Conservation (phyloP, 129 eudicot species). For the Tanacetum coccineum region DNA sequence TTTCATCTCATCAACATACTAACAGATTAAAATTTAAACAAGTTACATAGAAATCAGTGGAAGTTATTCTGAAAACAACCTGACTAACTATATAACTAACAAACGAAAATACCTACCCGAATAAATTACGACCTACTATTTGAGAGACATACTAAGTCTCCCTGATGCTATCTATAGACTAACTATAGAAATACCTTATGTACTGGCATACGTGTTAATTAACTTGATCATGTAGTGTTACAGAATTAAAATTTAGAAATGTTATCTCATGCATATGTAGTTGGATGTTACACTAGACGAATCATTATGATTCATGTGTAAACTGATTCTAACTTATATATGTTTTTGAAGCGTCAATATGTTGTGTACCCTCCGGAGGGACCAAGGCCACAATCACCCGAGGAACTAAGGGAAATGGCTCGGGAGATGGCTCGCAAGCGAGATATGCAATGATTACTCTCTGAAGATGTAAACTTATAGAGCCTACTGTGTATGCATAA, state of each 20-base stretch:
- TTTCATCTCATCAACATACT: no score
- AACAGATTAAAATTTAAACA: no score
- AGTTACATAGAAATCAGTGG: no score
- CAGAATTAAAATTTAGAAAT: neutral
- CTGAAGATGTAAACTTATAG: constrained; percentile 8
- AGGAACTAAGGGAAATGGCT: constrained; percentile 92
- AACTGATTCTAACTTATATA: neutral
- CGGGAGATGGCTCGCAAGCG: constrained; percentile 83
- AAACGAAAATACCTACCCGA: no score
- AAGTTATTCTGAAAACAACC: no score
- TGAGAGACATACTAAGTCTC: no score
- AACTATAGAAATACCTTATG: no score
- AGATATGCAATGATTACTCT: constrained; percentile 31
- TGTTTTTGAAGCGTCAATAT: constrained; percentile 57
- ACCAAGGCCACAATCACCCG: constrained; percentile 89
- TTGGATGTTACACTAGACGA: neutral
- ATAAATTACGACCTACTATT: no score
- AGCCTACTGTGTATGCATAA: constrained; percentile 18
- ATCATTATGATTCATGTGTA: neutral
- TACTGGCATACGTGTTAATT: no score
- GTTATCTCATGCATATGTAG: neutral
- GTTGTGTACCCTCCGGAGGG: constrained; percentile 90
- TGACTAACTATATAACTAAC: no score
- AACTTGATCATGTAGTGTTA: no score
- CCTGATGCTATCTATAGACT: no score